Conservation (phyloP, 345 rosid species). For the Rhodamnia argentea region DNA sequence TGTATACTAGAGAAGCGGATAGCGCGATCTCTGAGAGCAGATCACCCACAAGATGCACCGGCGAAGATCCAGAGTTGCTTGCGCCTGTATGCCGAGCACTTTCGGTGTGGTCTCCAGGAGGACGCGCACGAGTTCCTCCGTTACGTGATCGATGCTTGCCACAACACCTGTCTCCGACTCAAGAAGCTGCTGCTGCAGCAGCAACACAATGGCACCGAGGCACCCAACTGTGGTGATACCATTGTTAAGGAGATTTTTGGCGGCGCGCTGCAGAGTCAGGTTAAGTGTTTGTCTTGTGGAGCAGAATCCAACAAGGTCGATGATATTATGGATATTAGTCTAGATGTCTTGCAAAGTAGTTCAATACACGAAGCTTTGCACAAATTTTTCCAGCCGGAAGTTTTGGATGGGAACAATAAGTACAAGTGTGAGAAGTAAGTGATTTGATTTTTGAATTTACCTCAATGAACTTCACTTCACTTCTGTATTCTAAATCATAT, state of each 20-base stretch:
- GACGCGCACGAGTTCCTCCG: constrained; percentile 97
- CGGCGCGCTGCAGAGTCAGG: constrained; percentile 93
- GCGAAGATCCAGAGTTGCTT: constrained; percentile 56
- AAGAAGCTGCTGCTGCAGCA: constrained; percentile 54
- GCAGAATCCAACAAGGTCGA: constrained; percentile 86
- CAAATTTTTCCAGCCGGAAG: constrained; percentile 84
- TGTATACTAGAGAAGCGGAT: constrained; percentile 80
- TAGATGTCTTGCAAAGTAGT: constrained; percentile 56
- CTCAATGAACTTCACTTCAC: neutral
- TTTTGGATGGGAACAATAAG: constrained; percentile 89
- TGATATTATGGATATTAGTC: constrained; percentile 96
- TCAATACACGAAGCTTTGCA: constrained; percentile 77
- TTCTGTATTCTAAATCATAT: neutral
- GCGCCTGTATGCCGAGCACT: constrained; percentile 60
- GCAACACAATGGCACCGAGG: constrained; percentile 12
- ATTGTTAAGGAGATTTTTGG: constrained; percentile 91
- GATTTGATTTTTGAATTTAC: neutral
- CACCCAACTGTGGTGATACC: constrained; percentile 2
- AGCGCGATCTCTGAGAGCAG: constrained; percentile 60
- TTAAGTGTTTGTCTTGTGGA: constrained; percentile 82
- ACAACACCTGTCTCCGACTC: constrained; percentile 75
- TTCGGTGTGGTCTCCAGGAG: constrained; percentile 77
- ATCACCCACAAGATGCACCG: constrained; percentile 54
- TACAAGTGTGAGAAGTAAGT: constrained; percentile 82
- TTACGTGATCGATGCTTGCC: constrained; percentile 91